Percentiles rank a stretch among this genome's conserved stretches.
phyloP scores from a whole-genome alignment of 2,329 filamentous ascomycete species.

The Ilyonectria mors-panacis region DNA sequence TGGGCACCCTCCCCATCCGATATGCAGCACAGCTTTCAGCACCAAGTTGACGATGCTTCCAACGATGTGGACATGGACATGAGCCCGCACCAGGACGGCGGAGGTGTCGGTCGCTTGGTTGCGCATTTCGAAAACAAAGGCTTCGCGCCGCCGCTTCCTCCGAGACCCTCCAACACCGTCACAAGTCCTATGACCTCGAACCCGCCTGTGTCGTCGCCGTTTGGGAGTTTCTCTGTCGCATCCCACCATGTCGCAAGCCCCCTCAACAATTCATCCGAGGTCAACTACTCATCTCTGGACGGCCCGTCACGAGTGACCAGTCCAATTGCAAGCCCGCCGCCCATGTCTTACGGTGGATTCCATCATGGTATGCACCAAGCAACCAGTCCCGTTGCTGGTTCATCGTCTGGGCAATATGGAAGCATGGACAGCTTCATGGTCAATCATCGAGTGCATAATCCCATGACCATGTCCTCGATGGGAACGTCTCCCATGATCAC shows the following conservation, averaged over 20 bases:
- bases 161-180: slow-evolving; percentile 50
- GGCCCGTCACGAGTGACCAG: slow-evolving; percentile 51
- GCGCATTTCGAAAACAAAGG: slow-evolving; percentile 60
- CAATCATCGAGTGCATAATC: slow-evolving; percentile 46
- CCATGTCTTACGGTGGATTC: slow-evolving; percentile 52
- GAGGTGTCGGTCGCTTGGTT: slow-evolving; percentile 56
- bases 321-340: slow-evolving; percentile 50
- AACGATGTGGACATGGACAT: slow-evolving; percentile 50
- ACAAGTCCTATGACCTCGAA: slow-evolving; percentile 47
- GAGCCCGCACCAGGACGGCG: slow-evolving; percentile 42
- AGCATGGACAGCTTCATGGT: slow-evolving; percentile 54
- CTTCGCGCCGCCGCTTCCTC: slow-evolving; percentile 54
- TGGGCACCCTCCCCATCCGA: slow-evolving; percentile 54
- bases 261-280: slow-evolving; percentile 50
- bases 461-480: slow-evolving; percentile 43
- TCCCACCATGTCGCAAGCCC: slow-evolving; percentile 52
- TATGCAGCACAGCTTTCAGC: slow-evolving; percentile 48
- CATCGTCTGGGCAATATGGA: slow-evolving; percentile 50
- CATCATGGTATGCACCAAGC: slow-evolving; percentile 48
- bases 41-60: slow-evolving; percentile 38
- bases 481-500: slow-evolving; percentile 38
- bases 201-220: slow-evolving; percentile 50
- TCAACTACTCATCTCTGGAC: slow-evolving; percentile 52
- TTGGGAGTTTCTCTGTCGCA: slow-evolving; percentile 49
- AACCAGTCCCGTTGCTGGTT: slow-evolving; percentile 47